Evolutionary conservation across 2,329 filamentous ascomycete species (phyloP).

Genomic region (Cladosporium cucumerinum): DNA sequence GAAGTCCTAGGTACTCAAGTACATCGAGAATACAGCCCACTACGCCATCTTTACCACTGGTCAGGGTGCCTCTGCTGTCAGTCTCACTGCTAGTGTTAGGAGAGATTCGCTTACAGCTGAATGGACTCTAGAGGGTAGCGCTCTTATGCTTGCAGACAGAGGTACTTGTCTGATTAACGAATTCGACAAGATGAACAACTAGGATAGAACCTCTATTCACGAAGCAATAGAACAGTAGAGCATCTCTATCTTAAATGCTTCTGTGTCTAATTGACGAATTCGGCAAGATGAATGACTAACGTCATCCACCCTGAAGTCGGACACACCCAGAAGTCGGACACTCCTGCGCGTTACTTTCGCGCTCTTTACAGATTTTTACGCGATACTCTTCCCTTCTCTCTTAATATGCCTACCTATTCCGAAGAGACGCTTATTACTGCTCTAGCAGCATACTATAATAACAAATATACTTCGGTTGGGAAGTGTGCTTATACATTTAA

Average conservation of each 20-base stretch:
- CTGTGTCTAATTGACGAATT: slow-evolving; percentile 99
- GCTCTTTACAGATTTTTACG: too few relatives aligned
- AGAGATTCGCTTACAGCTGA: slow-evolving; percentile 92
- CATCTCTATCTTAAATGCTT: slow-evolving; percentile 96
- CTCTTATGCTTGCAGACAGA: slow-evolving; percentile 88
- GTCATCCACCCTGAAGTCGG: too few relatives aligned
- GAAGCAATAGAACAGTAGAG: slow-evolving; percentile 99
- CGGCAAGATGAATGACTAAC: slow-evolving; percentile 99
- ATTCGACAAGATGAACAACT: slow-evolving; percentile 99
- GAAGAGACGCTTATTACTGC: too few relatives aligned
- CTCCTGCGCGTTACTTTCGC: too few relatives aligned
- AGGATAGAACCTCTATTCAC: slow-evolving; percentile 96
- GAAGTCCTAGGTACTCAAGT: slow-evolving; percentile 96
- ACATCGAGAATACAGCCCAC: slow-evolving; percentile 95
- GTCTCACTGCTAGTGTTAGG: slow-evolving; percentile 93
- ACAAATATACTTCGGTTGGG: too few relatives aligned
- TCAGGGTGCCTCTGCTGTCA: slow-evolving; percentile 93
- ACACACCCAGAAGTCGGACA: too few relatives aligned
- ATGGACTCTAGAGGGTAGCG: slow-evolving; percentile 96
- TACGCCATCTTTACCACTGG: slow-evolving; percentile 96
- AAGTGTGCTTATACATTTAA: too few relatives aligned
- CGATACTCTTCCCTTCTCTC: too few relatives aligned
- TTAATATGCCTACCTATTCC: too few relatives aligned
- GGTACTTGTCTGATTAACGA: slow-evolving; percentile 97
- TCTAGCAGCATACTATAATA: too few relatives aligned